Base-by-base conservation (phyloP, 495 filamentous ascomycete genomes). In the Lepraria neglecta region DNA sequence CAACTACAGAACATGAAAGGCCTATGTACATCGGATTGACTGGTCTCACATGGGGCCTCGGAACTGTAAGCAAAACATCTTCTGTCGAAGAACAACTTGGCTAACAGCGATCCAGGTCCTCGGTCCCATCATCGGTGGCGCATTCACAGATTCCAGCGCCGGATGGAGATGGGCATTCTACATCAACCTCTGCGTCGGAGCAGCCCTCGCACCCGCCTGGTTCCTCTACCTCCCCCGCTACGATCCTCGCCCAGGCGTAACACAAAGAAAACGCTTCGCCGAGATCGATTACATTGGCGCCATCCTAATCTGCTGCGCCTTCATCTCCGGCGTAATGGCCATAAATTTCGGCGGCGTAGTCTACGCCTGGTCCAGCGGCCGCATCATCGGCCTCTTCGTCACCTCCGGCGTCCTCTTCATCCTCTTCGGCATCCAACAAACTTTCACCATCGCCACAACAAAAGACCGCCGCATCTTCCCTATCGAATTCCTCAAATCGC, bases 91-190 rank as follows among this genome's bases (percentile, higher is more conserved):
- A 4, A n/a, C 14, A 3, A 15, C 11, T 15, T 17, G 10, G 35
- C 43, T 33, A n/a, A 21, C 27, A 53, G 15, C 15, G 11, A 52
- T 35, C 55, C 38, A 62, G 7, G 70, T 78, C 0, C 68, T 84
- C 0, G 85, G 84, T 4, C 86, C 84, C 12, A 69, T 87, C 60
- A 72, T 89, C 48, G 85, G 86, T 4, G 86, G 84, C 30, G 80
- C 79, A 5, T 89, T 90, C 63, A 74, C 77, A 24, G 75, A 80
- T 55, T 76, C 70, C 47, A 54, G 53, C n/a, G 77, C 78, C 19
- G 78, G 73, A 1, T 87, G 82, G 82, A 66, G 84, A 9, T 86
- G 83, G 85, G 82, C 82, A 27, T 90, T 90, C 67, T 91, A 88
- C 71, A 83, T 91, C 70, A 90, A 88, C 62, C 76, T 89, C 17